phyloP scores from a whole-genome alignment of 345 rosid genomes.

The Hibiscus syriacus region DNA sequence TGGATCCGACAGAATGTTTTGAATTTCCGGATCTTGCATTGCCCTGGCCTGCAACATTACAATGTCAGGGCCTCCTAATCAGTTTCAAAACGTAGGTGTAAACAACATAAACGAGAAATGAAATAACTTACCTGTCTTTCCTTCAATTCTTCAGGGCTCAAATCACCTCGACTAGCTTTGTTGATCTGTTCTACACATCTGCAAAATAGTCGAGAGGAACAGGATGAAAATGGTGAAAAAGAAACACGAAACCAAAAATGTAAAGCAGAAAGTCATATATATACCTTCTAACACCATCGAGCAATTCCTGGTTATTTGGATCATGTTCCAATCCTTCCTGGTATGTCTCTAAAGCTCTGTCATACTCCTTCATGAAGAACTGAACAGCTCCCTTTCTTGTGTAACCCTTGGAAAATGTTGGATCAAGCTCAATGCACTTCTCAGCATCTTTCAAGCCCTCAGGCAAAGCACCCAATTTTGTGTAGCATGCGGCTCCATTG shows the following conservation, averaged over 20 bases:
- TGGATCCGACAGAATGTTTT: slow-evolving; percentile 80
- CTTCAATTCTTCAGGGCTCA: slow-evolving; percentile 87
- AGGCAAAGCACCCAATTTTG: slow-evolving; percentile 84
- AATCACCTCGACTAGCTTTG: slow-evolving; percentile 93
- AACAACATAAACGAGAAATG: not conserved
- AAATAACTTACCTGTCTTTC: slow-evolving; percentile 75
- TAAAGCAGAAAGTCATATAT: not conserved
- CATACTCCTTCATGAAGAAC: slow-evolving; percentile 96
- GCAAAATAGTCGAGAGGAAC: slow-evolving; percentile 6
- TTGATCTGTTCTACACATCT: slow-evolving; percentile 82
- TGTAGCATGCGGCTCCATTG: slow-evolving; percentile 97
- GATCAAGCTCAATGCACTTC: slow-evolving; percentile 93
- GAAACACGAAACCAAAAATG: not conserved
- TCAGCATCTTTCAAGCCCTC: slow-evolving; percentile 98
- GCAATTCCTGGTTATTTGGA: slow-evolving; percentile 81
- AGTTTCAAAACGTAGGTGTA: not conserved
- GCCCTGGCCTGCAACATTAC: slow-evolving; percentile 61
- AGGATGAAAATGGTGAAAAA: not conserved
- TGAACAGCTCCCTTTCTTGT: slow-evolving; percentile 87
- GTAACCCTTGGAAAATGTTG: slow-evolving; percentile 90
- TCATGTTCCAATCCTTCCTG: slow-evolving; percentile 82
- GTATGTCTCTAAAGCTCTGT: slow-evolving; percentile 90
- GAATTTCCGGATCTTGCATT: slow-evolving; percentile 97
- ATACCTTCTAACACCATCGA: slow-evolving; percentile 87
- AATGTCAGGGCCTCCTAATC: not conserved